These are phyloP conservation scores for Vicia villosa DNA, from an alignment of 306 rosid genomes.

Conservation along the genomic window DNA sequence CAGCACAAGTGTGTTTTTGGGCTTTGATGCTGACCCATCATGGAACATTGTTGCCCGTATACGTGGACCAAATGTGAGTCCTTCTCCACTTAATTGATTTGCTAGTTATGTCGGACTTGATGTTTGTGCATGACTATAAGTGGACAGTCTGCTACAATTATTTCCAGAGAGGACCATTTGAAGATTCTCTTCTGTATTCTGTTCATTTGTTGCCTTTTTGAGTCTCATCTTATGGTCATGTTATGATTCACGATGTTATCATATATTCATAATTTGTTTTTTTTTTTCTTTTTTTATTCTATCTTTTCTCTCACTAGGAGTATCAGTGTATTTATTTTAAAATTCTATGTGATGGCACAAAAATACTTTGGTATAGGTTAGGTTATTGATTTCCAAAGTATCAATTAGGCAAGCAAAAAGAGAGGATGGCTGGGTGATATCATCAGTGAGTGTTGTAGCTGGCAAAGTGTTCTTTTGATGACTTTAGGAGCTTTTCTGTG, in stretches of 20 bases:
- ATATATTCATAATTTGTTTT: conserved; percentile 20
- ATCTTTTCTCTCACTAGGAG: conserved; percentile 3
- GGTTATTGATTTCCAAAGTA: conserved; percentile 21
- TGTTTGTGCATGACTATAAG: conserved; percentile 10
- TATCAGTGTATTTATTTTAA: conserved; percentile 1
- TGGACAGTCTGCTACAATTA: conserved; percentile 13
- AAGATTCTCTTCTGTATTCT: conserved; percentile 29
- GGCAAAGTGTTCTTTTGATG: conserved; percentile 22
- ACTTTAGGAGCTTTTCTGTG: conserved; percentile 24
- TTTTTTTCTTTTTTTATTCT: neutral
- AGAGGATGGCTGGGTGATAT: conserved; percentile 13
- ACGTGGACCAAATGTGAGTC: conserved; percentile 95
- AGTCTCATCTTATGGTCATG: conserved; percentile 28
- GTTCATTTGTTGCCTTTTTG: neutral
- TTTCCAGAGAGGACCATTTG: conserved; percentile 14
- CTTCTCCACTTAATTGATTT: conserved; percentile 29
- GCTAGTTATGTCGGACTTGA: conserved; percentile 22
- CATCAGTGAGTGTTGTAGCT: neutral
- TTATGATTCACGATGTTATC: conserved; percentile 19
- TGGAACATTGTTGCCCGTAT: conserved; percentile 78
- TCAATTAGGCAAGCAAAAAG: conserved; percentile 20
- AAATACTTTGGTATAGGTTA: conserved; percentile 9
- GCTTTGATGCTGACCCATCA: conserved; percentile 85
- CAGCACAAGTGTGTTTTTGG: conserved; percentile 70
- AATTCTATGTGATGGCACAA: conserved; percentile 20